These are phyloP conservation scores for Dipteronia sinensis DNA, from an alignment of 345 rosid genomes.

Conservation along the genomic window DNA sequence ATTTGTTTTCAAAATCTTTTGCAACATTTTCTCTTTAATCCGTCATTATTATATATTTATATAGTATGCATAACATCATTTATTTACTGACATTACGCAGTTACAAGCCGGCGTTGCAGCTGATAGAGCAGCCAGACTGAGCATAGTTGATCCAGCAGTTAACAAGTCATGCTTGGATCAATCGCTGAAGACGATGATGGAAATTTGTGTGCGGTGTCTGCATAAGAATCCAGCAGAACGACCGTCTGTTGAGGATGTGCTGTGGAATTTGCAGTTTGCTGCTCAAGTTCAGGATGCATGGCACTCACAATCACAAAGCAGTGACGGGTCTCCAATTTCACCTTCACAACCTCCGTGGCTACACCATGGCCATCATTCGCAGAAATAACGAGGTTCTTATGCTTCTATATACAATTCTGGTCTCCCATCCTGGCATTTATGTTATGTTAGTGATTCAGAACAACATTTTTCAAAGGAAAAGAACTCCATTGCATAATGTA, in stretches of 20 bases:
- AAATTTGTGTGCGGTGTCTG: constrained; percentile 74
- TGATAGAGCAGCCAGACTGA: constrained; percentile 56
- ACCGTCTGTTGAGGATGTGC: constrained; percentile 84
- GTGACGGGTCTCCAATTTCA: constrained; percentile 65
- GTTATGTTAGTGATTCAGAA: neutral
- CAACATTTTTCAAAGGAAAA: neutral
- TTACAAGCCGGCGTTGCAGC: constrained; percentile 52
- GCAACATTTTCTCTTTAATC: neutral
- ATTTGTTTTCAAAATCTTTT: neutral
- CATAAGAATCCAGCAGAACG: constrained; percentile 57
- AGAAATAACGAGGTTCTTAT: constrained; percentile 23
- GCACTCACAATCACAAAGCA: constrained; percentile 62
- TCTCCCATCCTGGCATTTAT: neutral
- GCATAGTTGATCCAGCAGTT: constrained; percentile 62
- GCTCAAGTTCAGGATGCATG: constrained; percentile 83
- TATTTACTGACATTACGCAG: constrained; percentile 36
- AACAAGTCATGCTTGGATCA: constrained; percentile 65
- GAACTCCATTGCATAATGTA: neutral
- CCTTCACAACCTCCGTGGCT: constrained; percentile 27
- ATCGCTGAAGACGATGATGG: constrained; percentile 80
- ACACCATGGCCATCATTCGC: constrained; percentile 29
- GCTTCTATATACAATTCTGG: neutral
- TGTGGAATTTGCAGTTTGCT: constrained; percentile 95
- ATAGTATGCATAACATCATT: neutral
- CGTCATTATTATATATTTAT: neutral